Evolutionary conservation across 2,329 filamentous ascomycete genomes (phyloP).

Genomic region (Epicoccum sorghinum): DNA sequence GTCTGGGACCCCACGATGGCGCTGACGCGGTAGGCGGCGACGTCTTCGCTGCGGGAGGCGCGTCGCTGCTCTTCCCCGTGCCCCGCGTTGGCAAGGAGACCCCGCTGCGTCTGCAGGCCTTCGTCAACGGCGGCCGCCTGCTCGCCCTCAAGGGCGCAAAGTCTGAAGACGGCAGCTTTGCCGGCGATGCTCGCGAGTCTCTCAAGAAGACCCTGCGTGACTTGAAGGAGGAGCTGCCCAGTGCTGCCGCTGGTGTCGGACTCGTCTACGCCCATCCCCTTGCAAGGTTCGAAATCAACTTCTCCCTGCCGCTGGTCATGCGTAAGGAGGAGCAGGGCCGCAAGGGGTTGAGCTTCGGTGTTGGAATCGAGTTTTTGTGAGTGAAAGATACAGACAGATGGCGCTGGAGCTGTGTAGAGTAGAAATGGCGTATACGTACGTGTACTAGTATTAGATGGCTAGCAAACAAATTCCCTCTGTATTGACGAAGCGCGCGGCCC

Average conservation of each 20-base stretch:
- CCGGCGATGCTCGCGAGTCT: slow-evolving; percentile 52
- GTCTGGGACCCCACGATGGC: slow-evolving; percentile 87
- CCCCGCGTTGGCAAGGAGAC: slow-evolving; percentile 82
- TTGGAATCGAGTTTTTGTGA: slow-evolving; percentile 92
- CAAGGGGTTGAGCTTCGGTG: slow-evolving; percentile 93
- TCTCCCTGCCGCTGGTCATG: slow-evolving; percentile 82
- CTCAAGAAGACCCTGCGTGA: slow-evolving; percentile 54
- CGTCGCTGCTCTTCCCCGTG: slow-evolving; percentile 83
- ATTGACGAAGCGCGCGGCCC: neutral
- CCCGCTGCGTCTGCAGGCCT: slow-evolving; percentile 85
- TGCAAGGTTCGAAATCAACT: slow-evolving; percentile 94
- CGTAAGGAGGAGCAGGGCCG: slow-evolving; percentile 83
- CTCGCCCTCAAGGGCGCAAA: slow-evolving; percentile 69
- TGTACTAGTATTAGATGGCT: slow-evolving; percentile 18
- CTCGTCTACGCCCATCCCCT: slow-evolving; percentile 94
- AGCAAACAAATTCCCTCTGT: neutral
- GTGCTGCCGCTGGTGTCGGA: slow-evolving; percentile 83
- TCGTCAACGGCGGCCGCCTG: slow-evolving; percentile 87
- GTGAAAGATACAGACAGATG: no score
- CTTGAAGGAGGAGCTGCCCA: slow-evolving; percentile 77
- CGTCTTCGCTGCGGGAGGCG: slow-evolving; percentile 85
- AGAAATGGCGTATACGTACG: neutral
- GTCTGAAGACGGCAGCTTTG: slow-evolving; percentile 49
- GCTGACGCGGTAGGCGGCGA: slow-evolving; percentile 88
- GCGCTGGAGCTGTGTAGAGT: neutral